Conservation (phyloP, 495 filamentous ascomycete genomes). For the Haplographium delicatum region DNA sequence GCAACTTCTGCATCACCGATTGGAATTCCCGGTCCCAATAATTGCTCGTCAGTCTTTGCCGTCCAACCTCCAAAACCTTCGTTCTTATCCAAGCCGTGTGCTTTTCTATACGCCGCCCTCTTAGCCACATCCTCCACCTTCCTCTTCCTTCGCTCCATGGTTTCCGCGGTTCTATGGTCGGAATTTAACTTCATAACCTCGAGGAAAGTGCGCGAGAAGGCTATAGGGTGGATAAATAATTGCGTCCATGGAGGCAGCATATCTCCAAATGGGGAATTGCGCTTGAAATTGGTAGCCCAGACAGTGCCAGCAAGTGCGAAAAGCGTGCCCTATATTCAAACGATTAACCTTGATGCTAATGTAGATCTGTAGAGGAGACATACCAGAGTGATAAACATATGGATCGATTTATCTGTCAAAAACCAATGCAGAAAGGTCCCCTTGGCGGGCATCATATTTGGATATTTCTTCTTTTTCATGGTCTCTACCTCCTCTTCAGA, state of each 20-base stretch:
- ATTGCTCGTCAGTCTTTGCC: slow-evolving; percentile 32
- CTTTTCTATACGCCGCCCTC: slow-evolving; percentile 70
- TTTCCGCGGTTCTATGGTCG: slow-evolving; percentile 54
- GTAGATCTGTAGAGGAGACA: slow-evolving; percentile 19
- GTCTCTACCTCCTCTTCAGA: slow-evolving; percentile 52
- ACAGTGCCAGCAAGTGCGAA: slow-evolving; percentile 60
- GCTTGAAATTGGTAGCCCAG: slow-evolving; percentile 64
- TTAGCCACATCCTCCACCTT: slow-evolving; percentile 75
- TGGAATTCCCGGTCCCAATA: slow-evolving; percentile 23
- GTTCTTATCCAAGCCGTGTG: slow-evolving; percentile 69
- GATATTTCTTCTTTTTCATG: slow-evolving; percentile 65
- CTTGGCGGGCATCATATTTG: slow-evolving; percentile 72
- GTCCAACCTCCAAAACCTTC: slow-evolving; percentile 39
- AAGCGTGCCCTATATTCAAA: slow-evolving; percentile 54
- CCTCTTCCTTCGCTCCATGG: slow-evolving; percentile 58
- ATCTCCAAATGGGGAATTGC: slow-evolving; percentile 63
- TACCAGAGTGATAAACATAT: slow-evolving; percentile 76
- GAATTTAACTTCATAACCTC: slow-evolving; percentile 68
- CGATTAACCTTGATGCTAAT: background rate
- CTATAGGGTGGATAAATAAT: slow-evolving; percentile 58
- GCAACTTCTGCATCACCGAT: slow-evolving; percentile 26
- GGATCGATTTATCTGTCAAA: slow-evolving; percentile 63
- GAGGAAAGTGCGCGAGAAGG: slow-evolving; percentile 48
- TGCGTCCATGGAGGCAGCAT: slow-evolving; percentile 60
- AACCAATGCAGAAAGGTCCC: slow-evolving; percentile 74